Evolutionary conservation across 805 yeast species (phyloP).

Genomic region (Suhomyces faveliae): DNA sequence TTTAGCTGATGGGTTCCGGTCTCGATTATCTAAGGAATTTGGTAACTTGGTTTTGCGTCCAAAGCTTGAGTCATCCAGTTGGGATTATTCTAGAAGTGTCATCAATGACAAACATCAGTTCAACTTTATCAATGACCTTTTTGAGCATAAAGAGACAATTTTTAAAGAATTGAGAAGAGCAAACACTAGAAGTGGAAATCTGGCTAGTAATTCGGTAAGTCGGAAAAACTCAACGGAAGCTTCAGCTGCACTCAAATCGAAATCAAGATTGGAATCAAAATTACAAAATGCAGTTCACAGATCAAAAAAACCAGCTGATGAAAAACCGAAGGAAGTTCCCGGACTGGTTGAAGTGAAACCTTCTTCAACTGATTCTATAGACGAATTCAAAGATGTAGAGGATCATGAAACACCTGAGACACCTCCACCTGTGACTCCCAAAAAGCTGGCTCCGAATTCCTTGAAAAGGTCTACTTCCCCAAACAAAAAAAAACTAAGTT

Average conservation of each 20-base stretch:
- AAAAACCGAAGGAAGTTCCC: neutral
- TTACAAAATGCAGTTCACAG: constrained; percentile 26
- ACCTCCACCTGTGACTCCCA: constrained; percentile 21
- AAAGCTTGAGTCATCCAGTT: constrained; percentile 20
- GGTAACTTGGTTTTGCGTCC: constrained; percentile 63
- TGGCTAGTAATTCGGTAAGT: constrained; percentile 1
- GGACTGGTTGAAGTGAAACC: neutral
- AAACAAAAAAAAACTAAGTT: constrained; percentile 32
- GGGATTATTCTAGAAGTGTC: constrained; percentile 24
- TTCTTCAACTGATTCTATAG: constrained; percentile 1
- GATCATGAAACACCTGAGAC: constrained; percentile 7
- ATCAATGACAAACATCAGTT: constrained; percentile 58
- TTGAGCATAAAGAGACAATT: constrained; percentile 57
- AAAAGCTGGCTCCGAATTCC: constrained; percentile 12
- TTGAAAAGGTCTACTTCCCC: constrained; percentile 41
- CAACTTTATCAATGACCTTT: constrained; percentile 59
- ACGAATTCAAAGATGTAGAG: neutral
- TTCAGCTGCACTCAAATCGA: constrained; percentile 19
- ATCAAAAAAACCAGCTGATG: constrained; percentile 10
- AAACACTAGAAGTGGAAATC: constrained; percentile 21
- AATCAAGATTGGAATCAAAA: constrained; percentile 26
- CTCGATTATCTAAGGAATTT: constrained; percentile 62
- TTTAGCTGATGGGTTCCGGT: constrained; percentile 37
- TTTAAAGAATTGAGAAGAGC: constrained; percentile 57
- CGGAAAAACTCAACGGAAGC: constrained; percentile 4